Evolutionary conservation across 768 basidiomycete species (phyloP), one percentile per base, ranked within the genome.

Genomic region (Tylopilus sp.): DNA sequence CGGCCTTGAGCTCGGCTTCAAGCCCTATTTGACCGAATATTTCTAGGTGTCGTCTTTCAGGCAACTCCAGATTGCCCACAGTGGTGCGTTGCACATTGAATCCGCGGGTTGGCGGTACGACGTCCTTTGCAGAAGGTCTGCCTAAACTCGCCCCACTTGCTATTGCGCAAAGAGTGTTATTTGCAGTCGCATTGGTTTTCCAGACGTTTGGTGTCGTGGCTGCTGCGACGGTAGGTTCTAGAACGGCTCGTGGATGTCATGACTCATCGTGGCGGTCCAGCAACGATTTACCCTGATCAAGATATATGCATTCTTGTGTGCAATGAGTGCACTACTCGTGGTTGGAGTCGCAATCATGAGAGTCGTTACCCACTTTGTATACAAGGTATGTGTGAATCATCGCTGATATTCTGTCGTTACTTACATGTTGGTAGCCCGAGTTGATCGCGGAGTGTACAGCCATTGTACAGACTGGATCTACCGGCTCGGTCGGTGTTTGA

Each of bases 41-140:
- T 2, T 48, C 38, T 43, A 87, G 87, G 78, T 89, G 58, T 74
- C 78, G n/a, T 79, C 78, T 57, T 87, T 86, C 67, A 76, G 78
- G 57, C 78, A 77, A 55, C 78, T 80, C 46, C 64, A 67, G 5
- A 65, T 78, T 19, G 82, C 79, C 46, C 64, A 76, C 28, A 57
- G 61, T 8, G 71, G 87, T 87, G 63, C 30, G 82, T 76, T 9
- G 25, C 4, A 8, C 36, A 3, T 34, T 7, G 47, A 21, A 4
- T 13, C 10, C 11, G n/a, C 17, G 19, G 45, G 31, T 26, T 28
- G 11, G 34, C n/a, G 22, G 48, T 48, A 19, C 55, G 31, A 44
- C 3, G 16, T 45, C n/a, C 25, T n/a, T 9, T 60, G 73, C 72
- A 79, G 68, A 71, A 71, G 24, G 70, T 68, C 14, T 63, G 70